These are phyloP conservation scores for Rhizopogon rudus DNA, from an alignment of 768 basidiomycete genomes.

Conservation along the genomic window DNA sequence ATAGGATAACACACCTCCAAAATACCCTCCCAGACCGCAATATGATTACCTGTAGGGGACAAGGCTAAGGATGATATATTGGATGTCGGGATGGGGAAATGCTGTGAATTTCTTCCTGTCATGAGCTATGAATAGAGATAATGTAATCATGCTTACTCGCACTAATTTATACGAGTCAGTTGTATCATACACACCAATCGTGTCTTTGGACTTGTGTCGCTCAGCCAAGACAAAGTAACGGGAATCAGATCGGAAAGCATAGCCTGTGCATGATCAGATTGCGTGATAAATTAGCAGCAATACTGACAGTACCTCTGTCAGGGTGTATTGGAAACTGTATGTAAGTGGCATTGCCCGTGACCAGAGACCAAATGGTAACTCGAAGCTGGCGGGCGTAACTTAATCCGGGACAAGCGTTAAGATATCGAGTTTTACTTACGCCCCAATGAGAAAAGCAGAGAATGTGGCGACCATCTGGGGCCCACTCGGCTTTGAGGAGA, in stretches of 20 bases:
- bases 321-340: conserved; percentile 84
- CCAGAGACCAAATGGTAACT: conserved; percentile 81
- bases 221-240: conserved; percentile 85
- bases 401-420: not conserved
- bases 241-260: conserved; percentile 74
- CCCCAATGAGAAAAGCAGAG: conserved; percentile 93
- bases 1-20: conserved; percentile 53
- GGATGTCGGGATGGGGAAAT: conserved; percentile 76
- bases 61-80: conserved; percentile 67
- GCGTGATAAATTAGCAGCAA: not conserved
- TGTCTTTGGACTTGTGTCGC: conserved; percentile 86
- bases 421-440: conserved; percentile 44
- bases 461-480: conserved; percentile 75
- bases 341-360: conserved; percentile 69
- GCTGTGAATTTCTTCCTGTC: conserved; percentile 40
- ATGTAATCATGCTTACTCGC: conserved; percentile 38
- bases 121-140: conserved; percentile 11
- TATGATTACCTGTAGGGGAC: conserved; percentile 70
- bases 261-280: conserved; percentile 40
- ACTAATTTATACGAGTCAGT: conserved; percentile 64
- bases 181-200: conserved; percentile 79
- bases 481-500: conserved; percentile 86
- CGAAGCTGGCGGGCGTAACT: conserved; percentile 51
- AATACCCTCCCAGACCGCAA: conserved; percentile 82
- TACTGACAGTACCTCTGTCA: conserved; percentile 53